phyloP scores from a whole-genome alignment of 345 rosid species.

The Ceriops decandra region DNA sequence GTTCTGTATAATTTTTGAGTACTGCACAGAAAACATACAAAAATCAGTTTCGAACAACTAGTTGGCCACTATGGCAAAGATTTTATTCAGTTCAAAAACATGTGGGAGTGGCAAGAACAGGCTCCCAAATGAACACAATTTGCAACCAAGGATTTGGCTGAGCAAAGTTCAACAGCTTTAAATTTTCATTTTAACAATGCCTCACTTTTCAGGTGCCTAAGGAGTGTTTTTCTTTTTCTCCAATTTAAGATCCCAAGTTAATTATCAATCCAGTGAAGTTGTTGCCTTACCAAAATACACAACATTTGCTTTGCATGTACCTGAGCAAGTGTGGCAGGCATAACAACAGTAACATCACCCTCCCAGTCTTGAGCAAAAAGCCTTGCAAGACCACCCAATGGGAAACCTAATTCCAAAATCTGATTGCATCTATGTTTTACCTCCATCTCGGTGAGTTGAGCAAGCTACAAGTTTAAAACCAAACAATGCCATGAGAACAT shows the following conservation, averaged over 20 bases:
- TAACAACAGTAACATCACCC: slow-evolving; percentile 95
- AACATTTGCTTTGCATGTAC: slow-evolving; percentile 32
- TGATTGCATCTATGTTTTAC: slow-evolving; percentile 94
- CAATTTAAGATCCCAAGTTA: neutral
- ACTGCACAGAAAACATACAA: slow-evolving; percentile 33
- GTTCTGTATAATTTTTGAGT: slow-evolving; percentile 80
- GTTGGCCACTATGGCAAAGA: neutral
- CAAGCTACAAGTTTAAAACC: slow-evolving; percentile 1
- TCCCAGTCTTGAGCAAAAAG: slow-evolving; percentile 99
- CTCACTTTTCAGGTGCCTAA: neutral
- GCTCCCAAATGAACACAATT: neutral
- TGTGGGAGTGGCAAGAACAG: neutral
- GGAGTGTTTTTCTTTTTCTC: neutral
- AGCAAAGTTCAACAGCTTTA: neutral
- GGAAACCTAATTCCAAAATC: slow-evolving; percentile 86
- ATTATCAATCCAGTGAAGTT: neutral
- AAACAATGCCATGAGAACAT: no score
- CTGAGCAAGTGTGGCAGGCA: slow-evolving; percentile 98
- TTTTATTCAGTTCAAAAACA: neutral
- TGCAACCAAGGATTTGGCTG: neutral
- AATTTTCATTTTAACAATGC: neutral
- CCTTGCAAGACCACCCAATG: slow-evolving; percentile 84
- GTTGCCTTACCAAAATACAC: neutral
- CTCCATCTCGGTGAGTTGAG: slow-evolving; percentile 61
- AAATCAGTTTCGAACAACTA: slow-evolving; percentile 1